Conservation (phyloP, 805 yeast species). For the Saccharomycopsis sp. region DNA sequence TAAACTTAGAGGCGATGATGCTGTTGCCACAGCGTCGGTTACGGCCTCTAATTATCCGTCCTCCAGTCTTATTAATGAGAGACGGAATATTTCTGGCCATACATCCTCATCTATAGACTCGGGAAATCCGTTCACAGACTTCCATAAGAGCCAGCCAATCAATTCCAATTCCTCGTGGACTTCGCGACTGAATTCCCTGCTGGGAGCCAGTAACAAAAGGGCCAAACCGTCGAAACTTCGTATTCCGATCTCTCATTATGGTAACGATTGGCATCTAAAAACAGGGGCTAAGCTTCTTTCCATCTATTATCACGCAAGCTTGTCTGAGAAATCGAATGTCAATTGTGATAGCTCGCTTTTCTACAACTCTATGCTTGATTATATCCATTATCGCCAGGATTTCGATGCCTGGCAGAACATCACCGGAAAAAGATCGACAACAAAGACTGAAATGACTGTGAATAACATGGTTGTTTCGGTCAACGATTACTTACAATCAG, state of each 20-base stretch:
- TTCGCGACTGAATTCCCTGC: not conserved
- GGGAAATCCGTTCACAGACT: not conserved
- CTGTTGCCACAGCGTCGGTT: not conserved
- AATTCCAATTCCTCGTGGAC: not conserved
- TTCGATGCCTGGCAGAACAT: conserved; percentile 75
- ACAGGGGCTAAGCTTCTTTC: conserved; percentile 58
- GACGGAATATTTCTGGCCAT: not conserved
- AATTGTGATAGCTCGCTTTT: conserved; percentile 40
- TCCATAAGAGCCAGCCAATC: not conserved
- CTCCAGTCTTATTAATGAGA: not conserved
- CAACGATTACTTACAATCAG: conserved; percentile 17
- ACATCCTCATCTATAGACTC: too few relatives aligned
- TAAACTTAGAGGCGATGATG: not conserved
- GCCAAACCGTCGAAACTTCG: conserved; percentile 26
- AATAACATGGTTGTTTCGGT: conserved; percentile 13
- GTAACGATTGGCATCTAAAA: conserved; percentile 74
- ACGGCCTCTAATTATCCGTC: not conserved
- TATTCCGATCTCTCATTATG: conserved; percentile 54
- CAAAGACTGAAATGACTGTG: conserved; percentile 10
- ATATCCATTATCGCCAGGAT: conserved; percentile 67
- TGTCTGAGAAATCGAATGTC: conserved; percentile 25
- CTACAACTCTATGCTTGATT: conserved; percentile 80
- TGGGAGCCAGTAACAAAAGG: not conserved
- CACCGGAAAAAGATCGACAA: conserved; percentile 26
- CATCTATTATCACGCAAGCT: conserved; percentile 49